Conservation (phyloP, 805 yeast genomes). For the Tetrapisispora pingtungensis region DNA sequence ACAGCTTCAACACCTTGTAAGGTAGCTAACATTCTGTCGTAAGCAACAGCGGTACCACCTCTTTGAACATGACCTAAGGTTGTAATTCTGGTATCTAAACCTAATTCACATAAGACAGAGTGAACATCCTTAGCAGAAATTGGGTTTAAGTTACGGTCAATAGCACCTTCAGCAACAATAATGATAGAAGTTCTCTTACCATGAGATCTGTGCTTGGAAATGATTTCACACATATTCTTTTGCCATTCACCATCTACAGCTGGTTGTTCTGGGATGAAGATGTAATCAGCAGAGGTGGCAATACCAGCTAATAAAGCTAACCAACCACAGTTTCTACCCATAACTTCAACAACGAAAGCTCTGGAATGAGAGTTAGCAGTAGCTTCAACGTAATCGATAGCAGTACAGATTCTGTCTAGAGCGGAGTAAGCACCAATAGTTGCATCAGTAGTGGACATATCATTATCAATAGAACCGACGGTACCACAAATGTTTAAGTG, state of each 20-base stretch:
- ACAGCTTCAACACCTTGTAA: constrained; percentile 79
- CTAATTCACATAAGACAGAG: constrained; percentile 53
- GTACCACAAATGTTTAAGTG: constrained; percentile 62
- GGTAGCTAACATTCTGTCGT: constrained; percentile 62
- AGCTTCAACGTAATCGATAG: constrained; percentile 70
- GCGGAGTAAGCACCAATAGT: constrained; percentile 79
- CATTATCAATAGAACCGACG: constrained; percentile 79
- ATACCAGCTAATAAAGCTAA: constrained; percentile 73
- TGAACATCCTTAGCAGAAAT: constrained; percentile 58
- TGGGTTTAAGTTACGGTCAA: constrained; percentile 56
- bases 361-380: constrained; percentile 77
- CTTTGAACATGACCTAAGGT: constrained; percentile 75
- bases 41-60: constrained; percentile 76
- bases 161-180: constrained; percentile 79
- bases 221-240: constrained; percentile 54
- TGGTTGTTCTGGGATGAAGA: constrained; percentile 73
- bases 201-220: constrained; percentile 51
- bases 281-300: constrained; percentile 70
- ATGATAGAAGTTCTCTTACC: constrained; percentile 75
- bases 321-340: constrained; percentile 92
- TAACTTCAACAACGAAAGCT: constrained; percentile 76
- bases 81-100: constrained; percentile 69
- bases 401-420: constrained; percentile 60
- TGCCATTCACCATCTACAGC: constrained; percentile 55
- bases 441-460: constrained; percentile 76